These are phyloP conservation scores for Botryotinia globosa DNA, from an alignment of 2,329 filamentous ascomycete species.

Conservation along the genomic window DNA sequence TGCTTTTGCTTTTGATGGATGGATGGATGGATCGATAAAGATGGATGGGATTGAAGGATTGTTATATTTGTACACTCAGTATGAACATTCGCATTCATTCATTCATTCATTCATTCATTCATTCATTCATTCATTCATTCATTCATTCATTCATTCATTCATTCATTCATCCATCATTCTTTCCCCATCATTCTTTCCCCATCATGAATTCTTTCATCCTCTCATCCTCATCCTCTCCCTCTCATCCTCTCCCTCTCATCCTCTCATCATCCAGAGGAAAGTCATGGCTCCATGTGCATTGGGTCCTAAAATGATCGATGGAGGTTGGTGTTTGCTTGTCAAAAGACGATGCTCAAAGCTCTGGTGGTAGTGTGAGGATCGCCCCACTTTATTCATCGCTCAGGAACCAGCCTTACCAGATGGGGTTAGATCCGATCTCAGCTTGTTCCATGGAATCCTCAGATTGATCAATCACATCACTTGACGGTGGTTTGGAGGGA, in stretches of 20 bases:
- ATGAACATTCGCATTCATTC: neutral
- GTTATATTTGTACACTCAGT: too few relatives aligned
- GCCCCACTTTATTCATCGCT: neutral
- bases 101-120: neutral
- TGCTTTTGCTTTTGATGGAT: neutral
- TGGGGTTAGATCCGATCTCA: neutral
- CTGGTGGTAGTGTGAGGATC: neutral
- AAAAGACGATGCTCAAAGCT: conserved; percentile 3
- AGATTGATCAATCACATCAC: neutral
- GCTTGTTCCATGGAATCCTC: neutral
- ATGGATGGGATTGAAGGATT: neutral
- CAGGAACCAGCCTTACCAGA: neutral
- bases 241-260: too few relatives aligned
- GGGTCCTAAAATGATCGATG: neutral
- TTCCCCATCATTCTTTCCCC: neutral
- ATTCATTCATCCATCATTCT: neutral
- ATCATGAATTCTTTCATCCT: neutral
- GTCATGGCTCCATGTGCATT: neutral
- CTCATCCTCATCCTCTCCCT: too few relatives aligned
- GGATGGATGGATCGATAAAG: neutral
- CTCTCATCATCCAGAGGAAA: neutral
- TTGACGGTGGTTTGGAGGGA: neutral
- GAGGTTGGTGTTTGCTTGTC: neutral
- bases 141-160: neutral
- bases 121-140: neutral